phyloP scores from a whole-genome alignment of 495 filamentous ascomycete genomes.

The Aspergillus asperescens region DNA sequence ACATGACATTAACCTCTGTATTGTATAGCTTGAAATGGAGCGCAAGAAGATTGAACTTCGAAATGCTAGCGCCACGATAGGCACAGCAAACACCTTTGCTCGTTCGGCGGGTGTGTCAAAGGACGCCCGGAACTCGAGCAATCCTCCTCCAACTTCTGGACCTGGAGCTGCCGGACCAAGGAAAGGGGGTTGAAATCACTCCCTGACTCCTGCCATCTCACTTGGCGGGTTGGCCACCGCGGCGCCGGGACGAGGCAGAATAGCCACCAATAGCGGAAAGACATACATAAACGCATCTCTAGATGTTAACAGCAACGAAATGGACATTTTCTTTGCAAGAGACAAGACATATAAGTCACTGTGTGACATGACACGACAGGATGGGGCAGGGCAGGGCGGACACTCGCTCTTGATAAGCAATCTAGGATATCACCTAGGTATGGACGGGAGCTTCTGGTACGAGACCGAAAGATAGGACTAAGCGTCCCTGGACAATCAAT shows the following conservation, averaged over 20 bases:
- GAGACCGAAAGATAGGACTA: background rate
- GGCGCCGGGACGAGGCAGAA: background rate
- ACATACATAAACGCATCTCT: background rate
- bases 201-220: background rate
- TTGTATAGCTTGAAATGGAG: conserved; percentile 43
- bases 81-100: conserved; percentile 32
- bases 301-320: background rate
- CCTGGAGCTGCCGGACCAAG: conserved; percentile 26
- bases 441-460: background rate
- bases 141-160: conserved; percentile 16
- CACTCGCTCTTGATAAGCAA: background rate
- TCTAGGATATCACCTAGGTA: conserved; percentile 2
- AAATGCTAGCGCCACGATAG: conserved; percentile 41
- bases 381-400: background rate
- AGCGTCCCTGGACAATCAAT: background rate
- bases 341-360: background rate
- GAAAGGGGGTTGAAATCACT: conserved; percentile 25
- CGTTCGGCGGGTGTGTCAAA: conserved; percentile 17
- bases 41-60: conserved; percentile 47
- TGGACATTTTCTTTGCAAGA: background rate
- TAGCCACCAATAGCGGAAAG: background rate
- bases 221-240: background rate
- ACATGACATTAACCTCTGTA: background rate
- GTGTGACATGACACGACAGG: background rate
- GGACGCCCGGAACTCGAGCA: conserved; percentile 1